Percentiles rank a stretch among this genome's conserved stretches.
These are phyloP conservation scores for Phaffomyces thermotolerans DNA, from an alignment of 805 yeast species.

Conservation along the genomic window DNA sequence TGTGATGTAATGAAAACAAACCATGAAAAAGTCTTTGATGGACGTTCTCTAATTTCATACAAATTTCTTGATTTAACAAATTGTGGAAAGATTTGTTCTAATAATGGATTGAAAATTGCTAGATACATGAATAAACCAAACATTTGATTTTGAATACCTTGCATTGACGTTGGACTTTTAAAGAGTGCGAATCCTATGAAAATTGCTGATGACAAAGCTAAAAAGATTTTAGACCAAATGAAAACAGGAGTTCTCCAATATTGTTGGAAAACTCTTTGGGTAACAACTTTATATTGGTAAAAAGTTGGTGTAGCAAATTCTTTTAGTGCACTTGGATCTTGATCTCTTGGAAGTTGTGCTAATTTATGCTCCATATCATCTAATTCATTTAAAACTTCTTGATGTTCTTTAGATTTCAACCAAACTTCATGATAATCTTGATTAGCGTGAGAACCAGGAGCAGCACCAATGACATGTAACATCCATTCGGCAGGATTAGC, in stretches of 20 bases:
- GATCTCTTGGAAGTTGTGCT: constrained; percentile 29
- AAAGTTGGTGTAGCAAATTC: constrained; percentile 40
- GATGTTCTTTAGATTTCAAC: constrained; percentile 59
- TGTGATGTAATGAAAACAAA: constrained; percentile 53
- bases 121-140: constrained; percentile 66
- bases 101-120: constrained; percentile 45
- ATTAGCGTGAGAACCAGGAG: constrained; percentile 68
- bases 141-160: constrained; percentile 79
- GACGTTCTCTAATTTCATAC: constrained; percentile 69
- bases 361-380: constrained; percentile 57
- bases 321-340: constrained; percentile 23
- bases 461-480: constrained; percentile 80
- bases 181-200: constrained; percentile 73
- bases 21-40: constrained; percentile 69
- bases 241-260: constrained; percentile 62
- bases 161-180: constrained; percentile 56
- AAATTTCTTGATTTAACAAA: constrained; percentile 55
- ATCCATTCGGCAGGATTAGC: constrained; percentile 92
- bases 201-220: constrained; percentile 49
- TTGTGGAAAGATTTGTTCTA: constrained; percentile 58
- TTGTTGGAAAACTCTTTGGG: constrained; percentile 52
- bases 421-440: constrained; percentile 75
- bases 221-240: constrained; percentile 50
- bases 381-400: constrained; percentile 52
- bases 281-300: constrained; percentile 38